These are phyloP conservation scores for Linum lewisii DNA, from an alignment of 345 rosid species.

Conservation along the genomic window DNA sequence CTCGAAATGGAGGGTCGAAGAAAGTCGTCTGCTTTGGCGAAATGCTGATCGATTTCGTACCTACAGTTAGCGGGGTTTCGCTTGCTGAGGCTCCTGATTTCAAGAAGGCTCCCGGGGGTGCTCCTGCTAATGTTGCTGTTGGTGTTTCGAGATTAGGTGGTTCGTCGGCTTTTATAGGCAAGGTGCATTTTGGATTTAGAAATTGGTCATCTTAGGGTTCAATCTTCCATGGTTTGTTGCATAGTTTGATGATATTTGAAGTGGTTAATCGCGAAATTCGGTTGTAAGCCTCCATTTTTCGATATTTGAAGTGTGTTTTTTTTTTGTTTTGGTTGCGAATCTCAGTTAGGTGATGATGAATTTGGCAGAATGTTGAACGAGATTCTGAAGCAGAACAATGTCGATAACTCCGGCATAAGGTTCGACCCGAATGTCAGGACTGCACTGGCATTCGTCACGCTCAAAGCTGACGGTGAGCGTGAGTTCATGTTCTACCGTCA, in stretches of 20 bases:
- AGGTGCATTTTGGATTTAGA: slow-evolving; percentile 40
- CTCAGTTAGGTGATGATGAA: slow-evolving; percentile 79
- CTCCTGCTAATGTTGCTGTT: slow-evolving; percentile 99
- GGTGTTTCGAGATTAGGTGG: slow-evolving; percentile 85
- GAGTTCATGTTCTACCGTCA: slow-evolving; percentile 93
- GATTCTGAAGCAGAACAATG: slow-evolving; percentile 66
- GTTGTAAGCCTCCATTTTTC: too few relatives aligned
- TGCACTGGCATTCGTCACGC: slow-evolving; percentile 87
- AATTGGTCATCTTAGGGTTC: too few relatives aligned
- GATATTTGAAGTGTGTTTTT: too few relatives aligned
- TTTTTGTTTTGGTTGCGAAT: too few relatives aligned
- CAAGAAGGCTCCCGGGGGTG: slow-evolving; percentile 98
- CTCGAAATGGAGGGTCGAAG: slow-evolving; percentile 1
- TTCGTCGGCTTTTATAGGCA: slow-evolving; percentile 89
- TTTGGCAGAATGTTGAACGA: slow-evolving; percentile 88
- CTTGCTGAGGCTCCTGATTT: slow-evolving; percentile 94
- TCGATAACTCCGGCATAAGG: slow-evolving; percentile 69
- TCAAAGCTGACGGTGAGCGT: slow-evolving; percentile 88
- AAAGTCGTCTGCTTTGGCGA: slow-evolving; percentile 74
- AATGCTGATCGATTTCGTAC: slow-evolving; percentile 92
- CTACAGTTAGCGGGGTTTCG: slow-evolving; percentile 77
- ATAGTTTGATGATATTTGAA: too few relatives aligned
- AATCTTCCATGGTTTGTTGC: too few relatives aligned
- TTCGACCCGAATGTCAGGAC: slow-evolving; percentile 73
- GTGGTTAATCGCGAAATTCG: too few relatives aligned